phyloP scores from a whole-genome alignment of 768 basidiomycete species.

The Trametes cingulata region DNA sequence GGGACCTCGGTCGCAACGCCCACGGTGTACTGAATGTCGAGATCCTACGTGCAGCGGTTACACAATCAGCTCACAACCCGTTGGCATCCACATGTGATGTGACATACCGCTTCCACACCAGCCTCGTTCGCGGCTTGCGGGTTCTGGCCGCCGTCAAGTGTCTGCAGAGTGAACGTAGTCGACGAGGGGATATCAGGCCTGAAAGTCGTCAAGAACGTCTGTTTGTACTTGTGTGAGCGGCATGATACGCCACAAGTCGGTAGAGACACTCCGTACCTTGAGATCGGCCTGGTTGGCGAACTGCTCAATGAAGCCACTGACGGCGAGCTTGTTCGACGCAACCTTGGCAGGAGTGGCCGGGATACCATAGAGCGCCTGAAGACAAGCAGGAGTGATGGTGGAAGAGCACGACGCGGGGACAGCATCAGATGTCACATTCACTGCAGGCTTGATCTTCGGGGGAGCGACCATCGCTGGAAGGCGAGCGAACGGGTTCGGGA shows the following conservation, averaged over 20 bases:
- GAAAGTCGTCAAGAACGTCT: slow-evolving; percentile 29
- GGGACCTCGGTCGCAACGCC: slow-evolving; percentile 37
- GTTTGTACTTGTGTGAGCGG: slow-evolving; percentile 44
- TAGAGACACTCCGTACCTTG: slow-evolving; percentile 15
- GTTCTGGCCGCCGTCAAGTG: slow-evolving; percentile 34
- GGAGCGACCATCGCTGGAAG: slow-evolving; percentile 24
- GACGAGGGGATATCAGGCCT: slow-evolving; percentile 26
- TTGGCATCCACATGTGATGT: too few species aligned
- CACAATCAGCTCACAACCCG: neutral
- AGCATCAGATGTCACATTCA: slow-evolving; percentile 27
- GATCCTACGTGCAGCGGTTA: slow-evolving; percentile 22
- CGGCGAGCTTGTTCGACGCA: slow-evolving; percentile 29
- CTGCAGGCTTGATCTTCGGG: neutral
- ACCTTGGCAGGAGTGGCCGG: slow-evolving; percentile 34
- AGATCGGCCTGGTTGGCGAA: slow-evolving; percentile 33
- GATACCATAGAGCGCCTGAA: slow-evolving; percentile 40
- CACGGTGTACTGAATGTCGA: slow-evolving; percentile 40
- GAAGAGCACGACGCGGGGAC: slow-evolving; percentile 30
- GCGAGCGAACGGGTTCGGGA: slow-evolving; percentile 23
- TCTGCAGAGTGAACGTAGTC: slow-evolving; percentile 30
- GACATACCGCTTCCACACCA: slow-evolving; percentile 32
- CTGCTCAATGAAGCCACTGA: slow-evolving; percentile 36
- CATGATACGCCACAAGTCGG: too few species aligned
- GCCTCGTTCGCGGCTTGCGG: slow-evolving; percentile 25
- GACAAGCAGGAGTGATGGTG: slow-evolving; percentile 32